A percentile compares a stretch with the other conserved stretches of the same genome.
phyloP scores from a whole-genome alignment of 768 basidiomycete genomes.

The Tricholoma sp. region DNA sequence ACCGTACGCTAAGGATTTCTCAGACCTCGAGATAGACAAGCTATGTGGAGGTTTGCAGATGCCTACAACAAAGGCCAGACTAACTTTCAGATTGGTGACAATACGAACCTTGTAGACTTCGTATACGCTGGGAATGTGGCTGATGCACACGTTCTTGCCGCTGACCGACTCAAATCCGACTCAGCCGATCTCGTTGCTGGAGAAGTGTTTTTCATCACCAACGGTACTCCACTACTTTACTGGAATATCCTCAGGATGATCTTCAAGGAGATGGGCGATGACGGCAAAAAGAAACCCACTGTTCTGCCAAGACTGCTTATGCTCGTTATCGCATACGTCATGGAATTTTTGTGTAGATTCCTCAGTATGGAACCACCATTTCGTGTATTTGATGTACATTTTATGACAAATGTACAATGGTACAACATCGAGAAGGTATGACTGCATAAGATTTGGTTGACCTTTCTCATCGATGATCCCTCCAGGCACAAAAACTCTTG shows the following conservation, averaged over 20 bases:
- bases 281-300: constrained; percentile 17
- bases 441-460: neutral
- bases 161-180: constrained; percentile 10
- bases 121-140: constrained; percentile 57
- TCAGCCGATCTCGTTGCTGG: constrained; percentile 35
- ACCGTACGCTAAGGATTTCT: neutral
- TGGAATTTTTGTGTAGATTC: constrained; percentile 32
- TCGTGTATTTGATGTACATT: constrained; percentile 38
- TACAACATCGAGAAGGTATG: constrained; percentile 45
- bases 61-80: constrained; percentile 33
- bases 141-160: constrained; percentile 50
- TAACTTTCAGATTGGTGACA: neutral
- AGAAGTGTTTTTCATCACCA: constrained; percentile 54
- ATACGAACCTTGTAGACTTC: constrained; percentile 45
- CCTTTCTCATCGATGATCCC: neutral
- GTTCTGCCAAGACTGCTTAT: constrained; percentile 32
- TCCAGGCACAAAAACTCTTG: constrained; percentile 34
- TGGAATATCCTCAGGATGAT: constrained; percentile 45
- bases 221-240: constrained; percentile 48
- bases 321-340: constrained; percentile 33
- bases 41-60: constrained; percentile 52
- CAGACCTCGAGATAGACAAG: constrained; percentile 69
- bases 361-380: constrained; percentile 37
- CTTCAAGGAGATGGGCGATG: constrained; percentile 30
- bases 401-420: constrained; percentile 37